A percentile compares a stretch with the other conserved stretches of the same genome.
Evolutionary conservation across 2,329 filamentous ascomycete species (phyloP).

Genomic region (Botryotinia convoluta): DNA sequence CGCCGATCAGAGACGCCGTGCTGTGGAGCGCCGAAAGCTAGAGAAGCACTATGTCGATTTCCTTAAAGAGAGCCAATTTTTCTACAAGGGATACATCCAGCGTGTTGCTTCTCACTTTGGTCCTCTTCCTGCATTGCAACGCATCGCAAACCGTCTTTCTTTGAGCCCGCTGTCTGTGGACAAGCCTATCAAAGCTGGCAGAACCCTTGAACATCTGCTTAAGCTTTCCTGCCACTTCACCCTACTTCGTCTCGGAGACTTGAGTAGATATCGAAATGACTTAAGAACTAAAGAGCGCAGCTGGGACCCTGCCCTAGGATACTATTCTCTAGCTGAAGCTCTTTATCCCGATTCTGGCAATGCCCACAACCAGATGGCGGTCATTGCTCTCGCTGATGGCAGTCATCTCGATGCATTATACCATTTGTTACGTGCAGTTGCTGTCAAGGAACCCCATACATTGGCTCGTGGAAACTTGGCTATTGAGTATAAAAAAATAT

Average conservation of each 20-base stretch:
- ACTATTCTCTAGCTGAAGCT: conserved; percentile 78
- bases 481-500: conserved; percentile 70
- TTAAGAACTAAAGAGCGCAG: conserved; percentile 66
- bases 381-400: conserved; percentile 74
- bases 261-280: conserved; percentile 81
- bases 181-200: conserved; percentile 28
- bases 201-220: conserved; percentile 46
- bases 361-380: conserved; percentile 86
- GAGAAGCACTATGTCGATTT: conserved; percentile 81
- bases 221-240: conserved; percentile 76
- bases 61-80: conserved; percentile 81
- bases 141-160: conserved; percentile 36
- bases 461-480: conserved; percentile 74
- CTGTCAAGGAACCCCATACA: conserved; percentile 70
- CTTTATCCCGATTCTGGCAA: conserved; percentile 76
- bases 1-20: conserved; percentile 45
- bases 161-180: conserved; percentile 33
- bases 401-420: conserved; percentile 85
- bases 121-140: conserved; percentile 34
- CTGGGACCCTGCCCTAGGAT: conserved; percentile 77
- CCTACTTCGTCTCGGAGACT: conserved; percentile 82
- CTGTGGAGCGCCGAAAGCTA: conserved; percentile 69
- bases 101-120: conserved; percentile 63
- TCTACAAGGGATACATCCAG: conserved; percentile 84
- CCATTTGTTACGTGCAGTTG: conserved; percentile 81